Evolutionary conservation across 768 basidiomycete species (phyloP).

Genomic region (Macrolepiota albuminosa): DNA sequence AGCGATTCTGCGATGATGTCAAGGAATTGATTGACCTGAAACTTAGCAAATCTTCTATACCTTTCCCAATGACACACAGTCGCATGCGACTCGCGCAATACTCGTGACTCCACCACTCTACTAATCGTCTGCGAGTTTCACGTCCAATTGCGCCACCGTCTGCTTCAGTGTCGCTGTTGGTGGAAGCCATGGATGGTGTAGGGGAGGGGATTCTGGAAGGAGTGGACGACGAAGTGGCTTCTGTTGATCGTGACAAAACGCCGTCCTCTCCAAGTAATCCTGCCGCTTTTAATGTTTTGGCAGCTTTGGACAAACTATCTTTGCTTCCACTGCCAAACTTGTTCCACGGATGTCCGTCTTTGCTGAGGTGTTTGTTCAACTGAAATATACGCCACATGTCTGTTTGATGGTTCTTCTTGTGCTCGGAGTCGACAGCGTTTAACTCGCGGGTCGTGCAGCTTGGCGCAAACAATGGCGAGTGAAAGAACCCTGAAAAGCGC

Average conservation of each 20-base stretch:
- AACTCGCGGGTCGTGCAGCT: constrained; percentile 87
- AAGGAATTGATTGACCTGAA: background rate
- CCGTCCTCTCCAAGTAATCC: constrained; percentile 32
- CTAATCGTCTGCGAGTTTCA: constrained; percentile 70
- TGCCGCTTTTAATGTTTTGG: constrained; percentile 48
- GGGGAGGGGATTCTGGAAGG: constrained; percentile 57
- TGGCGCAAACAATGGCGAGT: constrained; percentile 83
- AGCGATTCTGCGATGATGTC: constrained; percentile 51
- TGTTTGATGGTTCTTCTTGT: constrained; percentile 91
- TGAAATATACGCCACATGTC: constrained; percentile 96
- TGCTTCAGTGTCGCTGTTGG: constrained; percentile 55
- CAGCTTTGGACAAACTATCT: constrained; percentile 63
- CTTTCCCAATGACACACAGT: constrained; percentile 75
- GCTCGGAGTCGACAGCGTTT: constrained; percentile 94
- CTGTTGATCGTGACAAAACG: constrained; percentile 23
- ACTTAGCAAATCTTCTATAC: constrained; percentile 29
- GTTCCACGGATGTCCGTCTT: constrained; percentile 75
- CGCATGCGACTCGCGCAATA: constrained; percentile 84
- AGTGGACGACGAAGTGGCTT: constrained; percentile 37
- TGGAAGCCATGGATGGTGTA: constrained; percentile 49
- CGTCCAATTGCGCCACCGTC: constrained; percentile 77
- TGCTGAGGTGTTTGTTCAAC: constrained; percentile 82
- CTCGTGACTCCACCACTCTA: constrained; percentile 82
- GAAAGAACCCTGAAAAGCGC: constrained; percentile 85
- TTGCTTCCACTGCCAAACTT: constrained; percentile 92